Conservation (phyloP, 192 early-diverging fungal genomes). For the Umbelopsis vinacea region DNA sequence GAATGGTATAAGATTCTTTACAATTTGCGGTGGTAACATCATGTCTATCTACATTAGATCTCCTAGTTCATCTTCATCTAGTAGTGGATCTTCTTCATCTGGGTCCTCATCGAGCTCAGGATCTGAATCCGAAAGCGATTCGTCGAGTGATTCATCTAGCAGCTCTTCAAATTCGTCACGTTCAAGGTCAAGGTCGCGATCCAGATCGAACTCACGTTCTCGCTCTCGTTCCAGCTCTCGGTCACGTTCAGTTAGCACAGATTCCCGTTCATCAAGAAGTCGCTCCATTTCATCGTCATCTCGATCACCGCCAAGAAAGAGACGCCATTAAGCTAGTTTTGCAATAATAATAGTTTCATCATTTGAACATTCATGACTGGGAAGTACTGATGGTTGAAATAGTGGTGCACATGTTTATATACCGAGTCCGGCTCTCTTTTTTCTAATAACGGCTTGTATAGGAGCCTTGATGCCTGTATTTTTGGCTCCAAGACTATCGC, state of each 20-base stretch:
- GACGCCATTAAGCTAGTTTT: neutral
- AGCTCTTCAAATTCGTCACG: slow-evolving; percentile 17
- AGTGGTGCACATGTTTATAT: slow-evolving; percentile 25
- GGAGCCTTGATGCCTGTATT: slow-evolving; percentile 53
- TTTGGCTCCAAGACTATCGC: slow-evolving; percentile 49
- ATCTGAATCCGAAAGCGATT: slow-evolving; percentile 10
- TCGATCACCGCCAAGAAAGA: neutral
- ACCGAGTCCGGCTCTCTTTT: slow-evolving; percentile 49
- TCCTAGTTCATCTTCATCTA: slow-evolving; percentile 18
- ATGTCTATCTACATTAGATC: neutral
- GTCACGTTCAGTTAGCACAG: slow-evolving; percentile 16
- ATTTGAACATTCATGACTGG: neutral
- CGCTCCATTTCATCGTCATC: neutral
- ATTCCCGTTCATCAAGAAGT: slow-evolving; percentile 11
- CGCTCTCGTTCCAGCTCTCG: slow-evolving; percentile 16
- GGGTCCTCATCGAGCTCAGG: slow-evolving; percentile 23
- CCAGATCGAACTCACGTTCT: slow-evolving; percentile 31
- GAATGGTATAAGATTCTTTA: neutral
- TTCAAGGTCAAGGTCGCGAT: slow-evolving; percentile 16
- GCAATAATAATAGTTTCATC: neutral
- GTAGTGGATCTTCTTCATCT: slow-evolving; percentile 23
- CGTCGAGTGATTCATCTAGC: slow-evolving; percentile 6
- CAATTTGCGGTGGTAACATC: neutral
- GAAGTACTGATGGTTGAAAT: neutral
- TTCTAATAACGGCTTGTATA: slow-evolving; percentile 55